A percentile compares a stretch with the other conserved stretches of the same genome.
Evolutionary conservation across 805 yeast species (phyloP).

Genomic region (Suhomyces emberorum): DNA sequence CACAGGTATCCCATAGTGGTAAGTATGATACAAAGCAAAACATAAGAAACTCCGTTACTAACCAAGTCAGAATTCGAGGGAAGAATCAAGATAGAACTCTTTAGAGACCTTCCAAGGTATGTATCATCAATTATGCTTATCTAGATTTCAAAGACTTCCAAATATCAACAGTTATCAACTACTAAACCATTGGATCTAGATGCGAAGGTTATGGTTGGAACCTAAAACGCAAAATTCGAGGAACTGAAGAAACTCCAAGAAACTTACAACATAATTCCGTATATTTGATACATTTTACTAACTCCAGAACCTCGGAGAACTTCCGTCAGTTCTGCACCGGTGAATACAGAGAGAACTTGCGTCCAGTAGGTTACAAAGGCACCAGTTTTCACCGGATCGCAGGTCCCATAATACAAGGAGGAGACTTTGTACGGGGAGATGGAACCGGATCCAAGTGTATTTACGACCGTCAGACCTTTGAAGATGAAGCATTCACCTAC

Average conservation of each 20-base stretch:
- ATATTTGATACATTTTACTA: too few species aligned
- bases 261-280: too few species aligned
- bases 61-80: conserved; percentile 35
- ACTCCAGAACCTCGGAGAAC: conserved; percentile 42
- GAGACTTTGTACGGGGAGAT: conserved; percentile 44
- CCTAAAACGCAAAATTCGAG: too few species aligned
- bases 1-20: too few species aligned
- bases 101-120: conserved; percentile 36
- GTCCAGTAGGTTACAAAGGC: conserved; percentile 45
- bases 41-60: too few species aligned
- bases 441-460: conserved; percentile 45
- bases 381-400: conserved; percentile 37
- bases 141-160: too few species aligned
- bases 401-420: conserved; percentile 45
- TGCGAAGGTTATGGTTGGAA: too few species aligned
- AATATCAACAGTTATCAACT: too few species aligned
- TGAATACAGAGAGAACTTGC: conserved; percentile 34
- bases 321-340: conserved; percentile 54
- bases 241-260: too few species aligned
- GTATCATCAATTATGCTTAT: too few species aligned
- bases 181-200: too few species aligned
- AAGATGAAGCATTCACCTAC: conserved; percentile 41
- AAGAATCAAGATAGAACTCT: conserved; percentile 44
- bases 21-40: too few species aligned
- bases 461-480: conserved; percentile 38